A percentile compares a stretch with the other conserved stretches of the same genome.
phyloP scores from a whole-genome alignment of 768 basidiomycete species.

The Amanita thiersii region DNA sequence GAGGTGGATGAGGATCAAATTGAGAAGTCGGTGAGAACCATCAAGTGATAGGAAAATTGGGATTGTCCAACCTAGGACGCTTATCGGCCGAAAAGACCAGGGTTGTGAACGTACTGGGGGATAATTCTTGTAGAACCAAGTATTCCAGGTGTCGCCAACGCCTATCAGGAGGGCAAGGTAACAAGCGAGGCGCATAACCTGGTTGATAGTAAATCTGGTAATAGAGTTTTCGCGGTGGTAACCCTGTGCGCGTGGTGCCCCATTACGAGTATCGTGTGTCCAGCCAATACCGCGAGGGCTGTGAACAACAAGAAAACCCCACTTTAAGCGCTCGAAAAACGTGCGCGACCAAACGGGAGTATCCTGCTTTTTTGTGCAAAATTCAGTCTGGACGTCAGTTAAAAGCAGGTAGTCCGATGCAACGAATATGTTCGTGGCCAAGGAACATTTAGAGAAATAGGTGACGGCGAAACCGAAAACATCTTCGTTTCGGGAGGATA shows the following conservation, averaged over 20 bases:
- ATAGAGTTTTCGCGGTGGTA: slow-evolving; percentile 9
- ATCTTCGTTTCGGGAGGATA: not conserved
- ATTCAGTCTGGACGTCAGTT: slow-evolving; percentile 18
- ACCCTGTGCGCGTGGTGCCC: slow-evolving; percentile 15
- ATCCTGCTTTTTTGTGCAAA: slow-evolving; percentile 13
- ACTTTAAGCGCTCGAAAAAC: slow-evolving; percentile 15
- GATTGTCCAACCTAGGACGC: slow-evolving; percentile 2
- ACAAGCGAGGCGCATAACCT: slow-evolving; percentile 9
- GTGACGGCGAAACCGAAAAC: not conserved
- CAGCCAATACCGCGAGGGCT: slow-evolving; percentile 22
- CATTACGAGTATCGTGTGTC: slow-evolving; percentile 16
- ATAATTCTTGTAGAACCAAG: slow-evolving; percentile 10
- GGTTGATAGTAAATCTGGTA: slow-evolving; percentile 14
- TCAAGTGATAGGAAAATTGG: slow-evolving; percentile 10
- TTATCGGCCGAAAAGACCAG: slow-evolving; percentile 11
- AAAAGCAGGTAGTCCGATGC: slow-evolving; percentile 14
- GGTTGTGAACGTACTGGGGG: slow-evolving; percentile 8
- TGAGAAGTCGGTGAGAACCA: slow-evolving; percentile 10
- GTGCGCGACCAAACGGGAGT: slow-evolving; percentile 11
- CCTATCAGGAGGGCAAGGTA: slow-evolving; percentile 12
- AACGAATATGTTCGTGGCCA: not conserved
- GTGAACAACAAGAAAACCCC: slow-evolving; percentile 16
- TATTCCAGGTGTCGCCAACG: slow-evolving; percentile 14
- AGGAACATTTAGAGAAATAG: slow-evolving; percentile 1
- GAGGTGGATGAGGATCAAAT: slow-evolving; percentile 16